Evolutionary conservation across 495 filamentous ascomycete species (phyloP).

Genomic region (Penicillium flavigenum): DNA sequence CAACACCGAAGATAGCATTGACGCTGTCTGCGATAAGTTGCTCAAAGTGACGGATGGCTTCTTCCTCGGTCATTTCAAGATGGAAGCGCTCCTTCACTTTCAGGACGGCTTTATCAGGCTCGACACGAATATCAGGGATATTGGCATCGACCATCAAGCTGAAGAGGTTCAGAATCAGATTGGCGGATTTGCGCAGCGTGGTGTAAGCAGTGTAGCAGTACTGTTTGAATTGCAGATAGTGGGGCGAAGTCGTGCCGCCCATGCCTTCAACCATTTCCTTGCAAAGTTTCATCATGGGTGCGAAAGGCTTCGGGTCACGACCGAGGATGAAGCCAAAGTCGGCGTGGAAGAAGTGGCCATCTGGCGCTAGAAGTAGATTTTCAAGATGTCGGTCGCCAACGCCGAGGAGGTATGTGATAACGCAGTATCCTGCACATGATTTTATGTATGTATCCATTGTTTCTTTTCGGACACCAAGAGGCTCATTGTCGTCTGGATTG

Average conservation of each 20-base stretch:
- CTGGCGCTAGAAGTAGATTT: slow-evolving; percentile 87
- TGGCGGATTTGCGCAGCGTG: slow-evolving; percentile 81
- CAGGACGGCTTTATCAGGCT: slow-evolving; percentile 86
- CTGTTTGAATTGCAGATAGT: slow-evolving; percentile 85
- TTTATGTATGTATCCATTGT: slow-evolving; percentile 95
- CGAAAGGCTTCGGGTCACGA: slow-evolving; percentile 95
- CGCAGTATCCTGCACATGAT: slow-evolving; percentile 95
- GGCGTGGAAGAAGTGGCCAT: slow-evolving; percentile 94
- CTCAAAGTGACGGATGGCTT: slow-evolving; percentile 84
- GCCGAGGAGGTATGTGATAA: slow-evolving; percentile 98
- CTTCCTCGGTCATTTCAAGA: slow-evolving; percentile 89
- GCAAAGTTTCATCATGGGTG: slow-evolving; percentile 93
- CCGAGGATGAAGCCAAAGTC: slow-evolving; percentile 98
- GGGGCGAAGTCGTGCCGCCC: slow-evolving; percentile 75
- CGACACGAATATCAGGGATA: slow-evolving; percentile 89
- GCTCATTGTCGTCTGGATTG: slow-evolving; percentile 81
- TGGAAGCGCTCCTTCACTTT: slow-evolving; percentile 96
- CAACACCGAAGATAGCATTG: slow-evolving; percentile 82
- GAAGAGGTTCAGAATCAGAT: slow-evolving; percentile 94
- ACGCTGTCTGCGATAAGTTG: slow-evolving; percentile 84
- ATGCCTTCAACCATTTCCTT: slow-evolving; percentile 99
- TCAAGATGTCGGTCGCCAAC: slow-evolving; percentile 96
- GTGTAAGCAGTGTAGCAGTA: slow-evolving; percentile 96
- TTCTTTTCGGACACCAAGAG: slow-evolving; percentile 85
- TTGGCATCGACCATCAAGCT: slow-evolving; percentile 96